Base-by-base conservation (phyloP, 345 rosid genomes). In the Corchorus capsularis region DNA sequence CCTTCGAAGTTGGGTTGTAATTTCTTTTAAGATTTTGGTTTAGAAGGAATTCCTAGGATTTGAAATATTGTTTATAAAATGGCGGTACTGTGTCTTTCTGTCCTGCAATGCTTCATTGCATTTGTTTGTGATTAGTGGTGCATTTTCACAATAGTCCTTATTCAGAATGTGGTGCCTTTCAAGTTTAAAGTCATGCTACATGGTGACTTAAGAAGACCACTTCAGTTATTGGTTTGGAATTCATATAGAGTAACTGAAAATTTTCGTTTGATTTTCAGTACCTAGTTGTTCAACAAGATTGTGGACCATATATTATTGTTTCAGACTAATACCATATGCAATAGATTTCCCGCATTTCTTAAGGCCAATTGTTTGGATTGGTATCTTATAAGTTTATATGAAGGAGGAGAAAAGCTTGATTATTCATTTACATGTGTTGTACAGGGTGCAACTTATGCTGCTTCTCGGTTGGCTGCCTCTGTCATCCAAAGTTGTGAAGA, bases 391-490 rank as follows among this genome's bases (percentile, higher is more conserved):
- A 49, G 43, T 45, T 34, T 70, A 34, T 2, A 1, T 35, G 46
- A 34, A 35, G 35, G 10, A 69, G n/a, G 52, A 9, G 17, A 52
- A 9, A 69, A 55, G 45, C 55, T 57, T 68, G 34, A 46, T 72
- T 75, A 50, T 0, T 27, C 46, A 47, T 72, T 70, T 10, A 47
- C 47, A n/a, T 8, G 43, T 67, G 69, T 71, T 77, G 12, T 71
- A 57, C 89, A 90, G 97, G 89, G 78, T 77, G 81, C 67, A 67
- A 66, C 87, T 77, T 80, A 87, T 79, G 86, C 86, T 76, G 85
- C 93, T 84, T 82, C 84, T 79, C 86, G 77, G 84, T 94, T 95
- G 73, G 99, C 99, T 49, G 85, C 82, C 80, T 89, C 94, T 77
- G 86, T 95, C 79, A 89, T 93, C 80, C 86, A 91, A 83, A 73